Evolutionary conservation across 352 stramenopile genomes (phyloP), one percentile per base, ranked within the genome.

Genomic region (Detonula confervacea): DNA sequence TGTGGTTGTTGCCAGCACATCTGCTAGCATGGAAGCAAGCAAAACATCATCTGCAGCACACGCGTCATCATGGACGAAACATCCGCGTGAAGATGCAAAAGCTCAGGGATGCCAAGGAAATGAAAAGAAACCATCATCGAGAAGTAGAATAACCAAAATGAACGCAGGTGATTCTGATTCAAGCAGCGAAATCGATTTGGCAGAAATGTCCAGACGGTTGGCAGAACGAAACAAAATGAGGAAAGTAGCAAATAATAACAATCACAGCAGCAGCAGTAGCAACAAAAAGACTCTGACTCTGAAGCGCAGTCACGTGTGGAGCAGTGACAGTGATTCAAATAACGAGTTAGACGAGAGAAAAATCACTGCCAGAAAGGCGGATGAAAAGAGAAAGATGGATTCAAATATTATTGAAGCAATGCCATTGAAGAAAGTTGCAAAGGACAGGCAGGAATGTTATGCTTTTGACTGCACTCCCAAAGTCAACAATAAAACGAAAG

Each of bases 211-310:
- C 24, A 7, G 56, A 51, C 30, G 37, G 20, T 46, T 66, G 56
- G 56, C 56, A 16, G 56, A 62, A 42, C 16, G 54, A 24, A 62
- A 62, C 22, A n/a, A 33, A 62, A 35, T 22, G 8, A 66, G 56
- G 29, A 9, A 3, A 25, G 14, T 5, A 9, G 6, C 29, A n/a
- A n/a, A n/a, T n/a, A n/a, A 14, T 29, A 5, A 47, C 18, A 24
- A 51, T 37, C 11, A 35, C 51, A 60, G 7, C 7, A 30, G 3
- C 5, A 47, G 6, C 25, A 46, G 24, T 30, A 66, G 4, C 4
- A 66, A 47, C 14, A 51, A 66, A 14, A n/a, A 51, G 18, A 51
- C 7, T 29, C n/a, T n/a, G n/a, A 25, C 18, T 47, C n/a, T 47
- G 22, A n/a, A 35, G 3, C 5, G 30, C 12, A 35, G 37, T 51